Base-by-base conservation (phyloP, 768 basidiomycete genomes). In the Suillus cothurnatus region DNA sequence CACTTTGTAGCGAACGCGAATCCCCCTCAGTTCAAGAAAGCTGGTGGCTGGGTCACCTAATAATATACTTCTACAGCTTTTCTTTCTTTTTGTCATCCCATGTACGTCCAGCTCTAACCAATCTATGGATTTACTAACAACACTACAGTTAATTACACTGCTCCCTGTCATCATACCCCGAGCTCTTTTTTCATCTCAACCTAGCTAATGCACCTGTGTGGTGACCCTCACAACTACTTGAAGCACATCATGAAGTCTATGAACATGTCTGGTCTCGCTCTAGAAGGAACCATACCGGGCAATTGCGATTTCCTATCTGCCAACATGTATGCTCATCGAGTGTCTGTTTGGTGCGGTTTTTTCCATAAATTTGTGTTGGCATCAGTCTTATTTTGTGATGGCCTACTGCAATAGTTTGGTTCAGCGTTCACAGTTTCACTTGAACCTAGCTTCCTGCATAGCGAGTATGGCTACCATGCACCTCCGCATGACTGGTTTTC, bases 181-280 rank as follows among this genome's bases (percentile, higher is more conserved):
- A n/a, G n/a, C 32, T 32, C 32, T 32, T 32, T 32, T 7, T 32
- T 32, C n/a, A n/a, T n/a, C n/a, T n/a, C n/a, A n/a, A n/a, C n/a
- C n/a, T 21, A 2, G 34, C 55, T 55, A 31, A 49, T 26, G 65
- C 55, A 55, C 47, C n/a, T 17, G 7, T 14, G 5, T 70, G 91
- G 91, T 53, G 88, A 93, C 71, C 88, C 93, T 26, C 90, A 91
- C 59, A 86, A 88, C 66, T 95, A 95, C 81, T 84, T 97, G 63
- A 82, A 89, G 63, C 93, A 96, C 73, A 23, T 49, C 14, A 49
- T 96, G 92, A 89, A 90, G 70, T 86, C 91, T 19, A 97, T 95
- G 31, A 96, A 97, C 77, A 96, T 97, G 94, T 87, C 93, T 6
- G 94, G 94, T 73, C 85, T 97, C 26, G 97, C 95, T n/a, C 93